Conservation (phyloP, 1,284 basidiomycete species). For the Afroboletus lepidellus region DNA sequence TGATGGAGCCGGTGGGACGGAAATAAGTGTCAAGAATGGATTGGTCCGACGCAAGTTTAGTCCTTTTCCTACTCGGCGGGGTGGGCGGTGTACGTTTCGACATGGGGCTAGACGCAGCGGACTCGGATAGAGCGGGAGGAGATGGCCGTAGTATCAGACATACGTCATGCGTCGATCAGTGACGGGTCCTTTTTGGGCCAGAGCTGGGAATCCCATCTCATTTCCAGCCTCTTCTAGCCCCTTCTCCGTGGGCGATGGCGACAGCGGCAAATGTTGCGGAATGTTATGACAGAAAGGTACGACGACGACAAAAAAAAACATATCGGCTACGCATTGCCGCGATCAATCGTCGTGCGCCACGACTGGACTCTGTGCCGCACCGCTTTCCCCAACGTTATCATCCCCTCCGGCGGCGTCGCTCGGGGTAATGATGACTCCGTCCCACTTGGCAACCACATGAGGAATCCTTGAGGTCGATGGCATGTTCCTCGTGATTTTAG, state of each 20-base stretch:
- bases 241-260: background rate
- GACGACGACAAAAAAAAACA: background rate
- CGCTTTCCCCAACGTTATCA: constrained; percentile 11
- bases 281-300: constrained; percentile 4
- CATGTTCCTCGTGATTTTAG: background rate
- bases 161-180: constrained; percentile 33
- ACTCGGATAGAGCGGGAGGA: constrained; percentile 17
- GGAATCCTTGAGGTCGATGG: background rate
- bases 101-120: constrained; percentile 16
- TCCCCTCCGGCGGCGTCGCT: constrained; percentile 18
- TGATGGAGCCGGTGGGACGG: constrained; percentile 15
- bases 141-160: constrained; percentile 15
- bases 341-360: constrained; percentile 22
- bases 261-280: background rate
- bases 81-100: constrained; percentile 24
- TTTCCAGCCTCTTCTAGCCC: background rate
- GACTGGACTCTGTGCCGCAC: constrained; percentile 6
- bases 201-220: background rate
- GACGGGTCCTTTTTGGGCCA: constrained; percentile 23
- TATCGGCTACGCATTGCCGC: constrained; percentile 5
- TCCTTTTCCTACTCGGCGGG: constrained; percentile 20
- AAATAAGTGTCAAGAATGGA: constrained; percentile 31
- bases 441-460: background rate
- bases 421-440: constrained; percentile 6
- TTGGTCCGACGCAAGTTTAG: constrained; percentile 21